These are phyloP conservation scores for Alternaria viburni DNA, from an alignment of 2,329 filamentous ascomycete genomes.

Conservation along the genomic window DNA sequence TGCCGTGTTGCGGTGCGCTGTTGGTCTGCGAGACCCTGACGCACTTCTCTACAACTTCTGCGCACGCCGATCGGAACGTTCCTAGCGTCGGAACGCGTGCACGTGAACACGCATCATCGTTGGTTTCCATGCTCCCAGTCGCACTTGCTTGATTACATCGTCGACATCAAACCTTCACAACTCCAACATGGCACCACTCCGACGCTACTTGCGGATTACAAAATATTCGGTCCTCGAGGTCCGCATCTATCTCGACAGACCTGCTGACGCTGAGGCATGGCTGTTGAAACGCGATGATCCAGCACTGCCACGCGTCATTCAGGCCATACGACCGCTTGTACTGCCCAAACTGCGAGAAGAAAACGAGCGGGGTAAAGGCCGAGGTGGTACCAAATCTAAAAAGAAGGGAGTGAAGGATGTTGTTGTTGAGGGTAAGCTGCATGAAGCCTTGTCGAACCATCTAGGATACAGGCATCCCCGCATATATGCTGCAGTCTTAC, in stretches of 20 bases:
- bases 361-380: constrained; percentile 68
- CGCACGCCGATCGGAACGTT: constrained; percentile 9
- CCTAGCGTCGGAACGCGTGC: constrained; percentile 17
- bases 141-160: not conserved
- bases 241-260: constrained; percentile 93
- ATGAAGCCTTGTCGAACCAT: not conserved
- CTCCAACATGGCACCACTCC: constrained; percentile 77
- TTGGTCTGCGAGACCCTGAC: not conserved
- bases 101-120: constrained; percentile 31
- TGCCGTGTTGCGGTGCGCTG: not conserved
- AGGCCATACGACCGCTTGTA: constrained; percentile 82
- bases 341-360: constrained; percentile 92
- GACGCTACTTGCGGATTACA: constrained; percentile 88
- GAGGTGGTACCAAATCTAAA: constrained; percentile 62
- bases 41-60: constrained; percentile 5
- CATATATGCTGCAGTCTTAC: constrained; percentile 9
- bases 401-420: constrained; percentile 92
- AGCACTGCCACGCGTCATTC: constrained; percentile 81
- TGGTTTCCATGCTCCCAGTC: not conserved
- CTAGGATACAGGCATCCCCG: not conserved
- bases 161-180: not conserved
- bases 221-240: constrained; percentile 96
- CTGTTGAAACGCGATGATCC: constrained; percentile 78
- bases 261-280: constrained; percentile 81
- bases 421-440: constrained; percentile 72